A percentile compares a stretch with the other conserved stretches of the same genome.
These are phyloP conservation scores for Maudiozyma barnettii DNA, from an alignment of 805 yeast species.

Conservation along the genomic window DNA sequence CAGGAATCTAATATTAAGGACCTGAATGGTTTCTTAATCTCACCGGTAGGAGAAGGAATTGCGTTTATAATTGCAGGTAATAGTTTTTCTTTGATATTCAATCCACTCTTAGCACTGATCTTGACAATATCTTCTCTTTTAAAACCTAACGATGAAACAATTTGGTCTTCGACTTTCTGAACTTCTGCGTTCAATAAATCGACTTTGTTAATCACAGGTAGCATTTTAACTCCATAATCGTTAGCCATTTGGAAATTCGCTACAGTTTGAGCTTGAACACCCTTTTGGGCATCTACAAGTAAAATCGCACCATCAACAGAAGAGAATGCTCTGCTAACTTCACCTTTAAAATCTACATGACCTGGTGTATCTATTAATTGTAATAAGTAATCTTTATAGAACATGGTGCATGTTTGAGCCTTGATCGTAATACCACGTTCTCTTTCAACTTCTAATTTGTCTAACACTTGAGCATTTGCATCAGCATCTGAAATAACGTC, in stretches of 20 bases:
- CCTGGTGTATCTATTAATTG: slow-evolving; percentile 97
- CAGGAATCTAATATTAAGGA: slow-evolving; percentile 79
- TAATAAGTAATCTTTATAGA: slow-evolving; percentile 67
- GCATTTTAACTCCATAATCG: slow-evolving; percentile 66
- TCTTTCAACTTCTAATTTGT: slow-evolving; percentile 85
- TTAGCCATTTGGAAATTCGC: slow-evolving; percentile 90
- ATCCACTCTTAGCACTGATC: slow-evolving; percentile 88
- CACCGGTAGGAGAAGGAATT: slow-evolving; percentile 73
- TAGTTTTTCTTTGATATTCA: slow-evolving; percentile 58
- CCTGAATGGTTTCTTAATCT: slow-evolving; percentile 48
- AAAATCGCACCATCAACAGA: slow-evolving; percentile 91
- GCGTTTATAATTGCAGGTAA: slow-evolving; percentile 73
- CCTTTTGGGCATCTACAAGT: slow-evolving; percentile 90
- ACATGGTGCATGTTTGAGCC: slow-evolving; percentile 94
- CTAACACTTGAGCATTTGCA: slow-evolving; percentile 71
- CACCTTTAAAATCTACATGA: slow-evolving; percentile 85
- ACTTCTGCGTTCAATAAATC: slow-evolving; percentile 80
- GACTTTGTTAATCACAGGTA: slow-evolving; percentile 87
- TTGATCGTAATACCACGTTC: slow-evolving; percentile 95
- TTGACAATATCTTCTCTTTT: slow-evolving; percentile 64
- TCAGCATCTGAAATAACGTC: slow-evolving; percentile 70
- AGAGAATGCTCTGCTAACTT: slow-evolving; percentile 88
- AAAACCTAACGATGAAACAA: slow-evolving; percentile 63
- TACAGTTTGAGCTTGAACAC: slow-evolving; percentile 97
- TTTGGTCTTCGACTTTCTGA: slow-evolving; percentile 69